Evolutionary conservation across 2,329 filamentous ascomycete genomes (phyloP), one percentile per base, ranked within the genome.

Genomic region (Alternaria atra): DNA sequence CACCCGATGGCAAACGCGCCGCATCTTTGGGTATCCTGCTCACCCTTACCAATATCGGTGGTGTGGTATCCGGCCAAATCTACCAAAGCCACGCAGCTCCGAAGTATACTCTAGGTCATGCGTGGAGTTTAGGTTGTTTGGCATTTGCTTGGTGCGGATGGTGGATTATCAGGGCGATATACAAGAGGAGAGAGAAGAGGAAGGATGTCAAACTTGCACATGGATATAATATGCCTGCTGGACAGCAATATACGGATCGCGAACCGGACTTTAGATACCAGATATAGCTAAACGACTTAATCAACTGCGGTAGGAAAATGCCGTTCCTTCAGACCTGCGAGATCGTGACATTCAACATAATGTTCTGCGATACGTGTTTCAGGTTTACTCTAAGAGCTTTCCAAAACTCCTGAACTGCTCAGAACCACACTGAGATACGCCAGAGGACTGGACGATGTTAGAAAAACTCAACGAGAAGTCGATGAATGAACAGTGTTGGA

Each of bases 101-200:
- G 6, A 58, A 61, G 37, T 76, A 67, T 58, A 69, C 60, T 8
- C 54, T 76, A 2, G 73, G 79, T 0, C 78, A 80, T 63, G 76
- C 73, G 5, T 80, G 76, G 77, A 76, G 72, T 13, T 54, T 80
- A 29, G 78, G 78, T 1, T 78, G 74, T 61, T 53, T 79, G 2
- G 69, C 40, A 3, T 68, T 80, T 55, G 78, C 78, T 0, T 81
- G 78, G 74, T 67, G 76, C 46, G 73, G 73, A 6, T 80, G 77
- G 77, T 80, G 79, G 78, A 47, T 77, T 37, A 64, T 77, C 6
- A 63, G 74, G 25, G 60, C 44, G 34, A 72, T 80, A 8, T 80
- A 80, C 40, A 61, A 40, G 35, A 68, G 63, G n/a, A 77, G 78
- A 17, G 72, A 74, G 59, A 56, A 37, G 7, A 61, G 58, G 27